Evolutionary conservation across 1,284 basidiomycete species (phyloP).

Genomic region (Gymnopus androsaceus): DNA sequence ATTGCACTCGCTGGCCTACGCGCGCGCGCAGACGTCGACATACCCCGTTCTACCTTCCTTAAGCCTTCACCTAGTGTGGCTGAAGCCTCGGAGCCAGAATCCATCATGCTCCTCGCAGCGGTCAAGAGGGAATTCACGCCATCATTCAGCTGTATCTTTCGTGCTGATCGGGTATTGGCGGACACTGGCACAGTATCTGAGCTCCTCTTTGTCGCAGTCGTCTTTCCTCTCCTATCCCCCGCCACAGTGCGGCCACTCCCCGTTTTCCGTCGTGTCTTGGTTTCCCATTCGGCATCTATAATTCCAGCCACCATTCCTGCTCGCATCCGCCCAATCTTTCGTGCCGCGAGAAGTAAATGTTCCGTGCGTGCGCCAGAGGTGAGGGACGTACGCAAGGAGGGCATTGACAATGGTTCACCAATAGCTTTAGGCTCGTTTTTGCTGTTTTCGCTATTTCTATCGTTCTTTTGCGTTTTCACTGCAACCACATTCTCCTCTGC

Average conservation of each 20-base stretch:
- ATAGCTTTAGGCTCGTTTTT: not conserved
- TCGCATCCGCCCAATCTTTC: conserved; percentile 55
- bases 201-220: not conserved
- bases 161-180: conserved; percentile 3
- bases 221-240: not conserved
- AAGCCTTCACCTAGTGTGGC: not conserved
- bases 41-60: not conserved
- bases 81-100: conserved; percentile 28
- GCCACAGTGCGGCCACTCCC: conserved; percentile 34
- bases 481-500: too few species aligned
- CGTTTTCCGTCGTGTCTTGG: conserved; percentile 23
- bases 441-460: too few species aligned
- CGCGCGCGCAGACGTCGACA: not conserved
- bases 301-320: conserved; percentile 47
- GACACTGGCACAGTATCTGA: not conserved
- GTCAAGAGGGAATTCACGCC: conserved; percentile 54
- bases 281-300: conserved; percentile 34
- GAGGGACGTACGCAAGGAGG: conserved; percentile 23
- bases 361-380: conserved; percentile 61
- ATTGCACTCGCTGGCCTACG: not conserved
- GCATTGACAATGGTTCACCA: not conserved
- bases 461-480: too few species aligned
- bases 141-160: conserved; percentile 29
- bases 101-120: conserved; percentile 63
- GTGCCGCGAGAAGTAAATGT: conserved; percentile 58